These are phyloP conservation scores for Talaromyces sp. DNA, from an alignment of 2,329 filamentous ascomycete genomes.

Conservation along the genomic window DNA sequence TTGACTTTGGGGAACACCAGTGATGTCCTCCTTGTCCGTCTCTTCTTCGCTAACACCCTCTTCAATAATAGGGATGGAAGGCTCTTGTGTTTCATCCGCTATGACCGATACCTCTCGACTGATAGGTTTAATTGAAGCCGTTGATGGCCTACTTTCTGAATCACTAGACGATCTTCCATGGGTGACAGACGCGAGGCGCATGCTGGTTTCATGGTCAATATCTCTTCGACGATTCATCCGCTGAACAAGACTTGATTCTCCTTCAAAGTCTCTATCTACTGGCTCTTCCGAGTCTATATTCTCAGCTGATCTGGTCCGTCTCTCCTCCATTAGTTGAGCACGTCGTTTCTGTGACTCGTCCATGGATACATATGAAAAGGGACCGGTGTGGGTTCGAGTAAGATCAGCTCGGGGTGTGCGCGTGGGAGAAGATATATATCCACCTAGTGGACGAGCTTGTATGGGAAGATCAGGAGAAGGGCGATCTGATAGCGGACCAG, in stretches of 20 bases:
- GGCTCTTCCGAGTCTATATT: conserved; percentile 33
- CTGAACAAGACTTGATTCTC: conserved; percentile 40
- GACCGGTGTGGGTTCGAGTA: conserved; percentile 38
- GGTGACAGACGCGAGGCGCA: conserved; percentile 27
- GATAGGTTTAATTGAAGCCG: not conserved
- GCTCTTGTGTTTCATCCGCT: conserved; percentile 23
- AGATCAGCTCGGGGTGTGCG: conserved; percentile 32
- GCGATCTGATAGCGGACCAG: conserved; percentile 43
- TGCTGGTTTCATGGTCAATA: conserved; percentile 33
- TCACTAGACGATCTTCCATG: conserved; percentile 1
- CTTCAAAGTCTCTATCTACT: conserved; percentile 43
- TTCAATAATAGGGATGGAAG: conserved; percentile 22
- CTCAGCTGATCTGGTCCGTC: conserved; percentile 34
- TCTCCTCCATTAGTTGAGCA: conserved; percentile 31
- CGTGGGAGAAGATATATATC: conserved; percentile 38
- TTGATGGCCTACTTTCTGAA: not conserved
- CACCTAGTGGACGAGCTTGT: conserved; percentile 34
- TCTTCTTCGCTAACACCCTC: conserved; percentile 41
- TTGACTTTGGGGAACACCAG: conserved; percentile 25
- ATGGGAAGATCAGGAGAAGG: conserved; percentile 49
- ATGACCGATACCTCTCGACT: conserved; percentile 13
- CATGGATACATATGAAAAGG: conserved; percentile 44
- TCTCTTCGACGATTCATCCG: conserved; percentile 32
- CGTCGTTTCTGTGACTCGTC: conserved; percentile 45
- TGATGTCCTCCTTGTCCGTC: conserved; percentile 47